phyloP scores from a whole-genome alignment of 345 rosid genomes.

The Sisymbrium irio region DNA sequence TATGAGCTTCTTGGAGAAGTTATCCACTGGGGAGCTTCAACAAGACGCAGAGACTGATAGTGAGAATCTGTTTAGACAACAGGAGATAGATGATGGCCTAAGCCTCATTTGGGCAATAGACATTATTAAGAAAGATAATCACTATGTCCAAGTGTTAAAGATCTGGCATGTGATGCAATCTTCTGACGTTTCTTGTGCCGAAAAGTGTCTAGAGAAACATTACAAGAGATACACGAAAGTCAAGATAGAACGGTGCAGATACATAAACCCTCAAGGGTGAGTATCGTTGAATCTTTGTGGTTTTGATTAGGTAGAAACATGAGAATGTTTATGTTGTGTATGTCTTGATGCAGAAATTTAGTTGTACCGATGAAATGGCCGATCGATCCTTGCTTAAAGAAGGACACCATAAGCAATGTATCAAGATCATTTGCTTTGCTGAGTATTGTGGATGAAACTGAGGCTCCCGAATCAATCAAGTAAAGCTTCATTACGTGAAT shows the following conservation, averaged over 20 bases:
- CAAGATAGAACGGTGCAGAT: conserved; percentile 31
- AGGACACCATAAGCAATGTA: neutral
- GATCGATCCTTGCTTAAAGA: neutral
- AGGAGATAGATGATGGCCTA: conserved; percentile 3
- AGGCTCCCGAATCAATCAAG: conserved; percentile 18
- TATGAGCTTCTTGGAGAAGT: conserved; percentile 20
- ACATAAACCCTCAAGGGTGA: conserved; percentile 26
- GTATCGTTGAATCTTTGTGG: neutral
- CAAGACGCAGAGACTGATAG: conserved; percentile 45
- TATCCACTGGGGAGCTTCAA: conserved; percentile 41
- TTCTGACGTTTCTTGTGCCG: conserved; percentile 18
- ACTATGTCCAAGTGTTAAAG: conserved; percentile 37
- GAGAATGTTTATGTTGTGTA: neutral
- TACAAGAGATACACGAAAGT: conserved; percentile 24
- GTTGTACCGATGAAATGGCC: conserved; percentile 38
- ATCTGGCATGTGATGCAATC: conserved; percentile 41
- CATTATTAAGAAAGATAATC: conserved; percentile 8
- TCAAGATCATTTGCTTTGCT: conserved; percentile 23
- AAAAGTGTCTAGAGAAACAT: conserved; percentile 10
- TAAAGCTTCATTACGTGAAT: neutral
- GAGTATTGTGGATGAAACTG: conserved; percentile 17
- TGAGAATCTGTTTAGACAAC: conserved; percentile 3
- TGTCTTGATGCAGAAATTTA: conserved; percentile 21
- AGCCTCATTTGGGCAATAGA: conserved; percentile 44
- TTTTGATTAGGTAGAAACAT: neutral